Evolutionary conservation across 768 basidiomycete species (phyloP).

Genomic region (Russula ochroleuca): DNA sequence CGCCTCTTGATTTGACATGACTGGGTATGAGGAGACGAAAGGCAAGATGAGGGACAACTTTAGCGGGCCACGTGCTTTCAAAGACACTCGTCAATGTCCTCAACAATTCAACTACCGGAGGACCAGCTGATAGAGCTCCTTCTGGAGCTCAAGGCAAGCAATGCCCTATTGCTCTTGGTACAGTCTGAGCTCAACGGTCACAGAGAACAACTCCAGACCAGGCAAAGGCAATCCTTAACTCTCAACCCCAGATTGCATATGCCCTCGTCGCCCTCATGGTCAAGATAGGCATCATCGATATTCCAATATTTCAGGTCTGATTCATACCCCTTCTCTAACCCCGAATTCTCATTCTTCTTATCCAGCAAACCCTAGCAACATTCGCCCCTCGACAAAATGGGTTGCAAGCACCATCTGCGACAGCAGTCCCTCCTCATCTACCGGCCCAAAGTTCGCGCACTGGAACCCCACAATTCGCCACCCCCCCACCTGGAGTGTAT

Average conservation of each 20-base stretch:
- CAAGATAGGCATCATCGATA: constrained; percentile 65
- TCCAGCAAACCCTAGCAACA: constrained; percentile 59
- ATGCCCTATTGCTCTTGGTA: neutral
- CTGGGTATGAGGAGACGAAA: constrained; percentile 11
- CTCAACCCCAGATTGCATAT: constrained; percentile 72
- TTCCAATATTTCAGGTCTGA: constrained; percentile 69
- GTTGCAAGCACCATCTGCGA: constrained; percentile 28
- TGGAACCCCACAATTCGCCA: constrained; percentile 21
- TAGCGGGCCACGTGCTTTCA: constrained; percentile 15
- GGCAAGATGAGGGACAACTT: neutral
- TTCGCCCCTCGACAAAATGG: constrained; percentile 36
- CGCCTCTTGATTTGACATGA: constrained; percentile 47
- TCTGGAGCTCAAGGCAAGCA: constrained; percentile 58
- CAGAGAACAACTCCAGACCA: constrained; percentile 74
- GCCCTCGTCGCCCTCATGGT: constrained; percentile 76
- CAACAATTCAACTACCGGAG: constrained; percentile 46
- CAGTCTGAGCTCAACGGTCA: neutral
- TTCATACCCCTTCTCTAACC: neutral
- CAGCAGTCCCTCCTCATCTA: constrained; percentile 32
- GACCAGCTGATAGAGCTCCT: constrained; percentile 73
- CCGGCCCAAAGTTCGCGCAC: constrained; percentile 34
- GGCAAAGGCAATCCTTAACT: constrained; percentile 62
- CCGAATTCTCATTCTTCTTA: constrained; percentile 8
- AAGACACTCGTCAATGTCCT: constrained; percentile 42
- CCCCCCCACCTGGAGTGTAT: constrained; percentile 10